phyloP scores from a whole-genome alignment of 2,329 filamentous ascomycete species.

The Aspergillus quadrilineatus region DNA sequence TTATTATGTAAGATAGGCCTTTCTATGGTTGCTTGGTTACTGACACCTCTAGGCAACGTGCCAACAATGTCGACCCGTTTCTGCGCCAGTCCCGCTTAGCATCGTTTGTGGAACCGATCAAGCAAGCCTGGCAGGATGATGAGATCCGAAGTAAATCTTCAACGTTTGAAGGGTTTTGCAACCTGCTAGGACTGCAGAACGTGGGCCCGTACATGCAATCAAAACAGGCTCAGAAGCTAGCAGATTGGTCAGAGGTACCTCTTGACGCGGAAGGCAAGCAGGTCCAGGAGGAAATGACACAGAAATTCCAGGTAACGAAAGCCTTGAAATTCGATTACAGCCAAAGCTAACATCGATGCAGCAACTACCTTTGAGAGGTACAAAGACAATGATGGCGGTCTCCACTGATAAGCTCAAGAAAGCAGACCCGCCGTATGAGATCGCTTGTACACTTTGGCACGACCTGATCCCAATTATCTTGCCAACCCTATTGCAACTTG shows the following conservation, averaged over 20 bases:
- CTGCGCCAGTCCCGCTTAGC: constrained; percentile 70
- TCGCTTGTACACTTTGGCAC: constrained; percentile 80
- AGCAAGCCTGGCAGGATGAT: constrained; percentile 73
- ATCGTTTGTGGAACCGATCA: constrained; percentile 79
- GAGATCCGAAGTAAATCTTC: constrained; percentile 67
- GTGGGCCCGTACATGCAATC: constrained; percentile 76
- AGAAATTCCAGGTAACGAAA: constrained; percentile 63
- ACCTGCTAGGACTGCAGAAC: constrained; percentile 73
- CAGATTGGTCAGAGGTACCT: constrained; percentile 77
- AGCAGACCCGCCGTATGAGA: constrained; percentile 68
- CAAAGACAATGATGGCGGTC: constrained; percentile 87
- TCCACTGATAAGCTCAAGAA: constrained; percentile 87
- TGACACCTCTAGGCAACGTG: constrained; percentile 65
- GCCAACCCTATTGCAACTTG: constrained; percentile 79
- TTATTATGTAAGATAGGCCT: constrained; percentile 67
- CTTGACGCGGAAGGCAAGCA: constrained; percentile 77
- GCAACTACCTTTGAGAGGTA: constrained; percentile 76
- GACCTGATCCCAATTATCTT: constrained; percentile 78
- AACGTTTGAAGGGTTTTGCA: constrained; percentile 76
- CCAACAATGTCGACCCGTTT: constrained; percentile 69
- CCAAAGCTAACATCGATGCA: constrained; percentile 32
- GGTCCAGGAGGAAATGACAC: constrained; percentile 75
- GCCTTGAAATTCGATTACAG: neutral
- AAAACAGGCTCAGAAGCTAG: constrained; percentile 69
- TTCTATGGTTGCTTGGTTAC: neutral